A percentile compares a stretch with the other conserved stretches of the same genome.
These are phyloP conservation scores for Lentinula guzmanii DNA, from an alignment of 768 basidiomycete genomes.

Conservation along the genomic window DNA sequence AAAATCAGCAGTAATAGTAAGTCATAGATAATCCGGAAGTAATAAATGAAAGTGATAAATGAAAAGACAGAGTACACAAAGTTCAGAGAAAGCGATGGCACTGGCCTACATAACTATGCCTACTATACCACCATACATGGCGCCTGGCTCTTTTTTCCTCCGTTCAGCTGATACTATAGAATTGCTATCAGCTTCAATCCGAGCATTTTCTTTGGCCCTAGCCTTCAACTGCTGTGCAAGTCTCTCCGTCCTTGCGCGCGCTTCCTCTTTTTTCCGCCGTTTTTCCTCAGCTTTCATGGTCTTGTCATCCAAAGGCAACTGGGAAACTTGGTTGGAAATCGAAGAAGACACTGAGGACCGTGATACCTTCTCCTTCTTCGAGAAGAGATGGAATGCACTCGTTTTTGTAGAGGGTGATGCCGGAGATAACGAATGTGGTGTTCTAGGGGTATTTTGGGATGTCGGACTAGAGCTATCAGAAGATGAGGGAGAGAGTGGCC, in stretches of 20 bases:
- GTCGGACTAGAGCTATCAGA: neutral
- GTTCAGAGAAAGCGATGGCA: neutral
- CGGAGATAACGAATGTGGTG: conserved; percentile 1
- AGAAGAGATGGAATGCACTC: conserved; percentile 17
- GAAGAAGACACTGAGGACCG: conserved; percentile 9
- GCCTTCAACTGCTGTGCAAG: conserved; percentile 41
- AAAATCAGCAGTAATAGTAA: neutral
- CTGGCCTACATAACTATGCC: conserved; percentile 23
- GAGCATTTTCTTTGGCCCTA: conserved; percentile 23
- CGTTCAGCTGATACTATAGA: conserved; percentile 23
- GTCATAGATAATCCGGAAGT: neutral
- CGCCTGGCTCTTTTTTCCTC: conserved; percentile 10
- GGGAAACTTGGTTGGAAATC: conserved; percentile 12
- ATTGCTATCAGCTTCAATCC: conserved; percentile 19
- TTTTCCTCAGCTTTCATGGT: conserved; percentile 37
- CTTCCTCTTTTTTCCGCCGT: conserved; percentile 29
- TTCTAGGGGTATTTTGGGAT: neutral
- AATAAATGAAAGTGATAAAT: conserved; percentile 8
- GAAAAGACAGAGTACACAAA: conserved; percentile 8
- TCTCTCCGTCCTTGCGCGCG: conserved; percentile 31
- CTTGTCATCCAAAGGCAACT: conserved; percentile 33
- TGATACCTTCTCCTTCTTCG: conserved; percentile 13
- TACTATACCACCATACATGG: conserved; percentile 17
- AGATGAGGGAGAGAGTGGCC: neutral
- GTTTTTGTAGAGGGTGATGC: conserved; percentile 11